A percentile compares a stretch with the other conserved stretches of the same genome.
Conservation (phyloP, 1,284 basidiomycete species). For the Apiotrichum domesticum region DNA sequence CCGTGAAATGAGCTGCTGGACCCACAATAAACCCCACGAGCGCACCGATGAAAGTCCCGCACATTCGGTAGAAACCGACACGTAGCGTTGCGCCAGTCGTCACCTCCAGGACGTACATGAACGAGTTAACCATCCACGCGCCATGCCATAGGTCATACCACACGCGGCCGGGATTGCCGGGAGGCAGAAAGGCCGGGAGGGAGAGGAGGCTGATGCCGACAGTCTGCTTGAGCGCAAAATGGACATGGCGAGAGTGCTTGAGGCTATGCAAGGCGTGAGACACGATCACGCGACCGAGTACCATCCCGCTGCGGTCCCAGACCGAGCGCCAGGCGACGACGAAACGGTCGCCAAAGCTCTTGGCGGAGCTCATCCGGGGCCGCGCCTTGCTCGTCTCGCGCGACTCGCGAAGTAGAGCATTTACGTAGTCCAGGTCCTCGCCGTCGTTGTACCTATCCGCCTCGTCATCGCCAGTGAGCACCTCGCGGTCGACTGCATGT, state of each 20-base stretch:
- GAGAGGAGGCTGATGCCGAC: slow-evolving; percentile 46
- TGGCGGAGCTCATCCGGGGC: background rate
- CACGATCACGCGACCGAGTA: slow-evolving; percentile 31
- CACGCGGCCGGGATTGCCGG: slow-evolving; percentile 26
- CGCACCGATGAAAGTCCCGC: slow-evolving; percentile 49
- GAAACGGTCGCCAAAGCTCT: background rate
- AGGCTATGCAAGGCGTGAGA: slow-evolving; percentile 31
- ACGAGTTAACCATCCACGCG: slow-evolving; percentile 47
- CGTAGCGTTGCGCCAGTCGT: slow-evolving; percentile 50
- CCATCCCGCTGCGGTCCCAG: slow-evolving; percentile 31
- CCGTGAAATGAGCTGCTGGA: no score
- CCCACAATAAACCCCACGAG: slow-evolving; percentile 45
- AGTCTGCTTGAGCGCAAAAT: slow-evolving; percentile 48
- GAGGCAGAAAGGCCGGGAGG: slow-evolving; percentile 45
- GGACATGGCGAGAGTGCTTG: slow-evolving; percentile 47
- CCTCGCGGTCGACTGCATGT: slow-evolving; percentile 3
- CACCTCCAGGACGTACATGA: slow-evolving; percentile 50
- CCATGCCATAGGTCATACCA: slow-evolving; percentile 47
- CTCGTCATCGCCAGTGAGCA: slow-evolving; percentile 1
- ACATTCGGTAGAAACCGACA: slow-evolving; percentile 46
- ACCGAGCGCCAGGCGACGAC: slow-evolving; percentile 25
- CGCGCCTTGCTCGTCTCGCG: slow-evolving; percentile 4
- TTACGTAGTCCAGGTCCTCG: slow-evolving; percentile 21
- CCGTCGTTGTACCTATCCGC: background rate
- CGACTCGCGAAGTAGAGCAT: background rate